Conservation (phyloP, 108 stramenopile genomes). For the Cyclostephanos invisitatus region DNA sequence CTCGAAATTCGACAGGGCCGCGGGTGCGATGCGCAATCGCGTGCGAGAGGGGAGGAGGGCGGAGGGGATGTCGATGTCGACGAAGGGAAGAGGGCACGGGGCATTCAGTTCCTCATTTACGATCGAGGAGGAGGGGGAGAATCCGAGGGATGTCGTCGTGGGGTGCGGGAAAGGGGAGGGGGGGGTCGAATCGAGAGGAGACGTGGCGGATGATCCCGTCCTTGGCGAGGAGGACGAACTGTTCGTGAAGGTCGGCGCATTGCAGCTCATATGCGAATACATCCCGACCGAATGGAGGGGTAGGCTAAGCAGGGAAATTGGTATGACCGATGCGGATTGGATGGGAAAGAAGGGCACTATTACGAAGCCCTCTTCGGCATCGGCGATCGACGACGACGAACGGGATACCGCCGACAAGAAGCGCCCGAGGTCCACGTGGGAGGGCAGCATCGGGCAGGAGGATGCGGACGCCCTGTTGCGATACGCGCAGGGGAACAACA, state of each 20-base stretch:
- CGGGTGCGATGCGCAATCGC: constrained; percentile 36
- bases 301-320: constrained; percentile 43
- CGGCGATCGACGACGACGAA: not conserved
- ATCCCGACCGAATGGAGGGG: constrained; percentile 52
- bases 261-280: constrained; percentile 73
- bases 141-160: constrained; percentile 1
- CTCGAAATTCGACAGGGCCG: constrained; percentile 50
- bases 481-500: constrained; percentile 29
- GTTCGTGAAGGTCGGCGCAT: not conserved
- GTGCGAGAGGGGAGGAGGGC: constrained; percentile 15
- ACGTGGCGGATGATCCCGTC: not conserved
- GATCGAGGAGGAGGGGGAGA: constrained; percentile 34
- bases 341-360: constrained; percentile 36
- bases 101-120: constrained; percentile 46
- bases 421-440: constrained; percentile 38
- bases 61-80: constrained; percentile 2
- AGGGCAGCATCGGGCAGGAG: constrained; percentile 46
- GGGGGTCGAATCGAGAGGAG: not conserved
- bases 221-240: constrained; percentile 38
- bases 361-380: constrained; percentile 1
- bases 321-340: constrained; percentile 37
- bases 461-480: constrained; percentile 48
- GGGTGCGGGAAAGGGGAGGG: no score
- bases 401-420: constrained; percentile 8
- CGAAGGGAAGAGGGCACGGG: constrained; percentile 27